Base-by-base conservation (phyloP, 768 basidiomycete genomes). In the Dacryopinax primogenitus region DNA sequence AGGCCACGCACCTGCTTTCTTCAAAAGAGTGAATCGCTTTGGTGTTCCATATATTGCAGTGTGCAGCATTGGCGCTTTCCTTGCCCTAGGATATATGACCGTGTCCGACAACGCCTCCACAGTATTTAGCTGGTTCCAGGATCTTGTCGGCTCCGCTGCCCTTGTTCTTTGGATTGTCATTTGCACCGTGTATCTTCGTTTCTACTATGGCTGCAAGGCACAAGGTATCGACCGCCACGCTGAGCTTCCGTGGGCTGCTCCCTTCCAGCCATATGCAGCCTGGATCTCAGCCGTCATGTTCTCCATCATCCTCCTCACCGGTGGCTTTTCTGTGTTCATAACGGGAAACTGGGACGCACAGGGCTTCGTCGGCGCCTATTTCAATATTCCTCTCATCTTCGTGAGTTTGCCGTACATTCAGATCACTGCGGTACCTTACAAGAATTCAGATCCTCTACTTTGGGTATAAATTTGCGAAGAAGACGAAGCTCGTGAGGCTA, bases 121-220 rank as follows among this genome's bases (percentile, higher is more conserved):
- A 0, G 67, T 75, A 1, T 64, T 67, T 28, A 63, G 51, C 32
- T 58, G 51, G 51, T 58, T 58, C 51, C 51, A 58, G 51, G 51
- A 58, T 18, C 51, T 58, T 6, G 63, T 3, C 44, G 63, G 36
- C 28, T 41, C 37, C 35, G 68, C 65, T 11, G 51, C 51, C 4
- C 51, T 64, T 39, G 67, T 62, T 13, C 65, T 63, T 41, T n/a
- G 21, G n/a, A 21, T 64, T 26, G 63, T 68, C 64, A 44, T 65
- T 34, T 35, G 65, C 64, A 33, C 68, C n/a, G 39, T 64, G 12
- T 91, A 90, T 72, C 67, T 90, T 63, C 86, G 93, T 58, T 97
- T 96, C 81, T 81, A 91, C 74, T 73, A 80, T n/a, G 95, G 92
- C 66, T 72, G 87, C 77, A 86, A 86, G 72, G 83, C 72, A 1